phyloP scores from a whole-genome alignment of 805 yeast genomes.

The Wickerhamomyces queroliae region DNA sequence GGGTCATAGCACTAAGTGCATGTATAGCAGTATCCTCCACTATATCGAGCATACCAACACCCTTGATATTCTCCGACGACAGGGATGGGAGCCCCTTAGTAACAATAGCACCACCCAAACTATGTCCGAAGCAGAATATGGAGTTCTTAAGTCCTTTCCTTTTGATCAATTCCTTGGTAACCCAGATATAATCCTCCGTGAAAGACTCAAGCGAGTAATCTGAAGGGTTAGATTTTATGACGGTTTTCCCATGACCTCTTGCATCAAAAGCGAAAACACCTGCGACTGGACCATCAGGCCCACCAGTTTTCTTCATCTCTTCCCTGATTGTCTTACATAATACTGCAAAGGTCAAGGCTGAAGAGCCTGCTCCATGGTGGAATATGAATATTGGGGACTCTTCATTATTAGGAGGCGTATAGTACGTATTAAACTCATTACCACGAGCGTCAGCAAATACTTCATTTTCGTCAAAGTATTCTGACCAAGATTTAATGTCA shows the following conservation, averaged over 20 bases:
- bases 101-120: slow-evolving; percentile 86
- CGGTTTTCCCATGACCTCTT: slow-evolving; percentile 76
- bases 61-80: slow-evolving; percentile 37
- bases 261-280: slow-evolving; percentile 74
- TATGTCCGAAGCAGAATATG: slow-evolving; percentile 75
- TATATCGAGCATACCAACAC: slow-evolving; percentile 79
- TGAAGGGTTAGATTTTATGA: slow-evolving; percentile 18
- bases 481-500: no score
- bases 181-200: slow-evolving; percentile 47
- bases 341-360: slow-evolving; percentile 69
- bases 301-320: slow-evolving; percentile 15
- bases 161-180: slow-evolving; percentile 37
- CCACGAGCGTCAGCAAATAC: slow-evolving; percentile 14
- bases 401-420: slow-evolving; percentile 39
- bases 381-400: slow-evolving; percentile 57
- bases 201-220: slow-evolving; percentile 46
- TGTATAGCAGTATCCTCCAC: slow-evolving; percentile 89
- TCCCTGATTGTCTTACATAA: slow-evolving; percentile 32
- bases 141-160: slow-evolving; percentile 17
- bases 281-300: slow-evolving; percentile 31
- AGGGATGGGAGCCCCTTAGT: slow-evolving; percentile 40
- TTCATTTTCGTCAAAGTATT: slow-evolving; percentile 28
- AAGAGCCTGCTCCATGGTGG: slow-evolving; percentile 96
- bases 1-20: slow-evolving; percentile 61
- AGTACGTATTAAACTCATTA: slow-evolving; percentile 48